Evolutionary conservation across 192 early-diverging fungal species (phyloP).

Genomic region (Podila verticillata): DNA sequence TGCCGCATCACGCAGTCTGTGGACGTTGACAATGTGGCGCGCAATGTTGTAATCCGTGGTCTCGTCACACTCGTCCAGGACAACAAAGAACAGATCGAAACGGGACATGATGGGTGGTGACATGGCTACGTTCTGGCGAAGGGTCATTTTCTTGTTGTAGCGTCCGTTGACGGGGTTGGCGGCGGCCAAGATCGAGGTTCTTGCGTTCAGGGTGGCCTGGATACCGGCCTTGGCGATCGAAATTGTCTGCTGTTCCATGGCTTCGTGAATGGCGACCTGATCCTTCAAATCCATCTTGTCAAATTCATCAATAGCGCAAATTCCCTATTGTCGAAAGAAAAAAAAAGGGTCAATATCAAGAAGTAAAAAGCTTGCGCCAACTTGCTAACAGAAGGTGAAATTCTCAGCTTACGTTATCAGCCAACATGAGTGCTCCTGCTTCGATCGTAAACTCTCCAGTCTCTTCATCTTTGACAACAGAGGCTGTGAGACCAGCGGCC

Average conservation of each 20-base stretch:
- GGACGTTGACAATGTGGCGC: conserved; percentile 90
- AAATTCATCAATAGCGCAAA: conserved; percentile 99
- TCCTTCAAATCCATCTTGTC: conserved; percentile 98
- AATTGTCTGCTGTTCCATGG: conserved; percentile 99
- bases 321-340: conserved; percentile 67
- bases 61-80: conserved; percentile 94
- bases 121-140: conserved; percentile 97
- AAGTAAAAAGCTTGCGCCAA: too few species aligned
- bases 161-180: conserved; percentile 96
- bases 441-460: conserved; percentile 98
- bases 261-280: conserved; percentile 99
- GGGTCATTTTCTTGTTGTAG: conserved; percentile 94
- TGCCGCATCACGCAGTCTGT: conserved; percentile 73
- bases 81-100: conserved; percentile 98
- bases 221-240: conserved; percentile 96
- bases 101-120: conserved; percentile 98
- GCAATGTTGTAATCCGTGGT: conserved; percentile 90
- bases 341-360: conserved; percentile 1
- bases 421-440: conserved; percentile 97
- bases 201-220: conserved; percentile 93
- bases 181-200: conserved; percentile 94
- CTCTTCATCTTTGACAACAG: conserved; percentile 96
- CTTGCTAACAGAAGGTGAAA: too few species aligned
- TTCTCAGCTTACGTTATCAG: conserved; percentile 81
- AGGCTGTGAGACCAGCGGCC: conserved; percentile 95